Percentiles rank a stretch among this genome's conserved stretches.
phyloP scores from a whole-genome alignment of 75 land plant genomes.

The Gnetum montanum region DNA sequence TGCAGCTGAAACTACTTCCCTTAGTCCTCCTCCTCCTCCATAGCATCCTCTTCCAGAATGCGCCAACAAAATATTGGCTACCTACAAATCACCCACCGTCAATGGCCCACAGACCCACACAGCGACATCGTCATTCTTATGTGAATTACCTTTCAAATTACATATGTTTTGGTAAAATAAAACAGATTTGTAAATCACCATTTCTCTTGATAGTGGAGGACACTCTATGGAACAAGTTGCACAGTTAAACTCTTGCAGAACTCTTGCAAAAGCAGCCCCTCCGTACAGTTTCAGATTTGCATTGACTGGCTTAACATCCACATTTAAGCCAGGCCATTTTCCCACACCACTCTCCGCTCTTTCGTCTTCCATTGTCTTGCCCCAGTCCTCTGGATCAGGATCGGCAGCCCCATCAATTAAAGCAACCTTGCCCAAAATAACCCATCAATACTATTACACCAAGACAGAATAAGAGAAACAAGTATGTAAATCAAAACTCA shows the following conservation, averaged over 20 bases:
- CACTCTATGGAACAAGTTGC: conserved; percentile 92
- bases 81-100: conserved; percentile 41
- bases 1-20: conserved; percentile 50
- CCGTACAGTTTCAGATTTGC: conserved; percentile 72
- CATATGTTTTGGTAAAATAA: no score
- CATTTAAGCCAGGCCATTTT: conserved; percentile 79
- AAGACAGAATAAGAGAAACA: background rate
- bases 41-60: conserved; percentile 77
- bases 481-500: no score
- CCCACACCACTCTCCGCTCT: conserved; percentile 67
- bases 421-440: conserved; percentile 36
- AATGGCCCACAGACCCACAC: background rate
- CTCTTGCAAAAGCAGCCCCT: conserved; percentile 96
- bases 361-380: conserved; percentile 73
- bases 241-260: conserved; percentile 84
- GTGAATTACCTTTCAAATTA: no score
- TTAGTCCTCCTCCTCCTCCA: conserved; percentile 49
- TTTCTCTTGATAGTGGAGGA: conserved; percentile 84
- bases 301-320: conserved; percentile 65
- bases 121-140: no score
- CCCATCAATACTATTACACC: background rate
- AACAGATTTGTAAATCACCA: no score
- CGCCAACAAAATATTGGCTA: conserved; percentile 93
- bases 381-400: conserved; percentile 91
- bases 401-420: conserved; percentile 88